Evolutionary conservation across 2,329 filamentous ascomycete genomes (phyloP).

Genomic region (Graphilbum fragrans): DNA sequence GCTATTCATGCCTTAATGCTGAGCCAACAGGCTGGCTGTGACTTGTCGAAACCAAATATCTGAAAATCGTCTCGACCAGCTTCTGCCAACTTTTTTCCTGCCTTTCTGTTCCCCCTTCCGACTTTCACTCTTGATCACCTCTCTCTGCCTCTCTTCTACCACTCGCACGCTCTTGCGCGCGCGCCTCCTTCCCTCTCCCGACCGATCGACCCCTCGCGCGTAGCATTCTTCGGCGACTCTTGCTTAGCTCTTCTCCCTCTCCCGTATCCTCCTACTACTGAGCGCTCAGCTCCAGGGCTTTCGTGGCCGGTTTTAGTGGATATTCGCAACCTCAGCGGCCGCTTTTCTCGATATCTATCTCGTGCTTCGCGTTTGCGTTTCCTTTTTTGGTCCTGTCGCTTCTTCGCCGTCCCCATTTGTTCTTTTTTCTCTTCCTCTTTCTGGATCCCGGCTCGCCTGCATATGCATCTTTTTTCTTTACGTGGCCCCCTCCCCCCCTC

Average conservation of each 20-base stretch:
- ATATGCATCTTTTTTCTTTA: not conserved
- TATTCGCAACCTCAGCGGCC: too few species aligned
- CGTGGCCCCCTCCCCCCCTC: not conserved
- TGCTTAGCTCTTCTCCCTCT: too few species aligned
- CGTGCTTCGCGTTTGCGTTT: not conserved
- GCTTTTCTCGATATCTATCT: not conserved
- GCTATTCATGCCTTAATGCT: not conserved
- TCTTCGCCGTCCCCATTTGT: not conserved
- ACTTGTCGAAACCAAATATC: slow-evolving; percentile 7
- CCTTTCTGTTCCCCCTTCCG: not conserved
- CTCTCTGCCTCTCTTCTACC: not conserved
- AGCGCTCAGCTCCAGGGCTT: too few species aligned
- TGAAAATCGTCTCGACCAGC: slow-evolving; percentile 3
- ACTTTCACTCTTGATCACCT: not conserved
- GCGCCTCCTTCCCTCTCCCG: too few species aligned
- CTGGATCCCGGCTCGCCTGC: not conserved
- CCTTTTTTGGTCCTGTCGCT: not conserved
- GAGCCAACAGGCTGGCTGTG: slow-evolving; percentile 6
- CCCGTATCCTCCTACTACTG: too few species aligned
- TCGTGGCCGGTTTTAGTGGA: too few species aligned
- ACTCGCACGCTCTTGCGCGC: too few species aligned
- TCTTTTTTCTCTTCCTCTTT: not conserved
- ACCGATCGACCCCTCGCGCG: too few species aligned
- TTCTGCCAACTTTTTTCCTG: slow-evolving; percentile 1
- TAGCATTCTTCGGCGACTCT: too few species aligned